These are phyloP conservation scores for Pelargonium fulgidum DNA, from an alignment of 441 rosid species.

Conservation along the genomic window DNA sequence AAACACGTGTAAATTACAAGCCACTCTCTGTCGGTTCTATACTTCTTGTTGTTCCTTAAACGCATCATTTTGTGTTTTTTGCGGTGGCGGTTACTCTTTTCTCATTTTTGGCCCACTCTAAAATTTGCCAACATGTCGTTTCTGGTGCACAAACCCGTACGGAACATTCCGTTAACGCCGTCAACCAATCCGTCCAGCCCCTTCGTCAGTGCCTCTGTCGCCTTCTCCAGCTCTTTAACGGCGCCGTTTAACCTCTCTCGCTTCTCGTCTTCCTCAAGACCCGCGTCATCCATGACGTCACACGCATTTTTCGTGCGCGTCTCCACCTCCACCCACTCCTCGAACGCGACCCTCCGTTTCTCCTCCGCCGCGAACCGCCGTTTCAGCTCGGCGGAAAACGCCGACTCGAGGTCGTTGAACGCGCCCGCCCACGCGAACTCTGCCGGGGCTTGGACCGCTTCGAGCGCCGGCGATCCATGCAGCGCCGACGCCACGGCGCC, in stretches of 20 bases:
- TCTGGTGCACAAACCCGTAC: conserved; percentile 9
- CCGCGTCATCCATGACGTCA: conserved; percentile 5
- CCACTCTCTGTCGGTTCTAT: background rate
- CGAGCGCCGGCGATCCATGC: background rate
- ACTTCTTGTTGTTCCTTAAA: background rate
- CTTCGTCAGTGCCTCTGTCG: background rate
- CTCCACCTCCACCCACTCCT: conserved; percentile 16
- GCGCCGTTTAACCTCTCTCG: conserved; percentile 3
- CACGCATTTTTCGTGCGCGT: background rate
- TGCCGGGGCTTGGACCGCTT: background rate
- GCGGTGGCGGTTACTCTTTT: background rate
- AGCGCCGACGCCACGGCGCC: conserved; percentile 11
- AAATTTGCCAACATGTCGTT: conserved; percentile 14
- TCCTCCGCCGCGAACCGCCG: background rate
- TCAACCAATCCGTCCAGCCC: conserved; percentile 7
- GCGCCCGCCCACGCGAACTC: conserved; percentile 18
- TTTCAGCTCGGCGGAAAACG: conserved; percentile 9
- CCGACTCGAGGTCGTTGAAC: conserved; percentile 10
- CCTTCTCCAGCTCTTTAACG: conserved; percentile 12
- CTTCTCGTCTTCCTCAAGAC: background rate
- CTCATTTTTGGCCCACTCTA: background rate
- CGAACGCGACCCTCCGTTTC: background rate
- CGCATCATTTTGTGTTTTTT: background rate
- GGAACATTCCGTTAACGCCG: conserved; percentile 13
- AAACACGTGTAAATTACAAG: background rate